phyloP scores from a whole-genome alignment of 2,329 filamentous ascomycete species.

The Fusarium sp. region DNA sequence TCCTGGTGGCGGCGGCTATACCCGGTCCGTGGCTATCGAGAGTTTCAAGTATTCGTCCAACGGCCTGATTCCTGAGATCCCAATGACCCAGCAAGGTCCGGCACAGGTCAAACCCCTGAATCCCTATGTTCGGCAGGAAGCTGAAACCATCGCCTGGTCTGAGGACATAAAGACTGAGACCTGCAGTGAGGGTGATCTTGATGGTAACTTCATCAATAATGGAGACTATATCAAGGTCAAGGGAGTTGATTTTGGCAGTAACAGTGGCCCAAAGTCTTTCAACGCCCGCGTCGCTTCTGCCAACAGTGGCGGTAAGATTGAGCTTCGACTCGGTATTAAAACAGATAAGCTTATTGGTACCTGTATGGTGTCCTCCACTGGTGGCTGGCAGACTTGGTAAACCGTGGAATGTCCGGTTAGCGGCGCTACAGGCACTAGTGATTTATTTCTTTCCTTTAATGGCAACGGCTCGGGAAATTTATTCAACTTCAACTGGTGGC shows the following conservation, averaged over 20 bases:
- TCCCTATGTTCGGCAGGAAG: slow-evolving; percentile 1
- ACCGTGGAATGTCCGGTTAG: background rate
- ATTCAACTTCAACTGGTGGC: slow-evolving; percentile 22
- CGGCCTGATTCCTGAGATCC: background rate
- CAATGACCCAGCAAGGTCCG: background rate
- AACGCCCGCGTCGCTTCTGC: slow-evolving; percentile 1
- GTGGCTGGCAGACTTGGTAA: slow-evolving; percentile 3
- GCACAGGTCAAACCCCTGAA: background rate
- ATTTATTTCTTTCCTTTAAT: slow-evolving; percentile 4
- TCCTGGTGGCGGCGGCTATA: background rate
- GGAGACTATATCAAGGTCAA: slow-evolving; percentile 20
- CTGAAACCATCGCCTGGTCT: slow-evolving; percentile 11
- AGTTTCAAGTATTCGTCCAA: slow-evolving; percentile 7
- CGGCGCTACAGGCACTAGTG: background rate
- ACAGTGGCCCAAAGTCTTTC: background rate
- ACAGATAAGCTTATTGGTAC: slow-evolving; percentile 5
- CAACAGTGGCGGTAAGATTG: background rate
- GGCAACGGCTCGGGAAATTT: background rate
- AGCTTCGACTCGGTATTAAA: background rate
- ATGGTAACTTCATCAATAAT: background rate
- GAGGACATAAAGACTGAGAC: slow-evolving; percentile 8
- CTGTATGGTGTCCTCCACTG: slow-evolving; percentile 5
- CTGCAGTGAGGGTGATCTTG: slow-evolving; percentile 3
- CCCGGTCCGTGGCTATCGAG: background rate
- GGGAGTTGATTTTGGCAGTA: background rate